Conservation (phyloP, 2,329 filamentous ascomycete genomes). For the Cladosporium halotolerans region DNA sequence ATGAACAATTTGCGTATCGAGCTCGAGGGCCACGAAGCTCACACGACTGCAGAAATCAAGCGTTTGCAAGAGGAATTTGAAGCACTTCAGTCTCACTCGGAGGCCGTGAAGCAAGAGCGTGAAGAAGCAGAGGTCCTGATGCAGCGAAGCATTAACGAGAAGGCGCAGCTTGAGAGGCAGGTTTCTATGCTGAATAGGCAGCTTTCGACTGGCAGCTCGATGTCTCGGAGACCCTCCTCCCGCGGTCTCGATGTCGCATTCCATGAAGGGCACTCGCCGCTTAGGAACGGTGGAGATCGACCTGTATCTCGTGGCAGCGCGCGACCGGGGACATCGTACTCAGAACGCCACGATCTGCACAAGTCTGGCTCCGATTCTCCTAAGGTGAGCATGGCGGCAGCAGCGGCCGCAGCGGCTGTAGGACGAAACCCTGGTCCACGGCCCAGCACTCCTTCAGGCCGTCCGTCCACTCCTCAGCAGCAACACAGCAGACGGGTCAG, state of each 20-base stretch:
- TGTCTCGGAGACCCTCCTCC: conserved; percentile 12
- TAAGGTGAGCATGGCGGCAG: conserved; percentile 6
- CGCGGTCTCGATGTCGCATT: conserved; percentile 16
- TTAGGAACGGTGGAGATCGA: conserved; percentile 1
- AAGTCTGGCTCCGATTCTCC: neutral
- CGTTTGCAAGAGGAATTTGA: conserved; percentile 17
- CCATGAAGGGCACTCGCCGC: neutral
- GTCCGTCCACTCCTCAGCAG: conserved; percentile 1
- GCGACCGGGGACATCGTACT: conserved; percentile 3
- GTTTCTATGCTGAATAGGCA: conserved; percentile 26
- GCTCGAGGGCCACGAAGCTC: neutral
- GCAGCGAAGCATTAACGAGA: conserved; percentile 22
- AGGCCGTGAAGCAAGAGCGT: conserved; percentile 20
- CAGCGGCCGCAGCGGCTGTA: conserved; percentile 5
- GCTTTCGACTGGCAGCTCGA: neutral
- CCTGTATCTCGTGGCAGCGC: conserved; percentile 4
- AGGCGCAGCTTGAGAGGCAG: conserved; percentile 23
- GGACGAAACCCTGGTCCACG: neutral
- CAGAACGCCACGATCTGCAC: neutral
- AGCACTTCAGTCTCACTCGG: conserved; percentile 18
- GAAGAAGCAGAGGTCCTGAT: conserved; percentile 17
- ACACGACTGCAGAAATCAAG: conserved; percentile 7
- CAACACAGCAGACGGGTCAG: neutral
- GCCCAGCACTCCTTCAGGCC: neutral
- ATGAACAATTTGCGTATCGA: neutral